A percentile compares a stretch with the other conserved stretches of the same genome.
Conservation (phyloP, 306 rosid genomes). For the Crataegus laevigata region DNA sequence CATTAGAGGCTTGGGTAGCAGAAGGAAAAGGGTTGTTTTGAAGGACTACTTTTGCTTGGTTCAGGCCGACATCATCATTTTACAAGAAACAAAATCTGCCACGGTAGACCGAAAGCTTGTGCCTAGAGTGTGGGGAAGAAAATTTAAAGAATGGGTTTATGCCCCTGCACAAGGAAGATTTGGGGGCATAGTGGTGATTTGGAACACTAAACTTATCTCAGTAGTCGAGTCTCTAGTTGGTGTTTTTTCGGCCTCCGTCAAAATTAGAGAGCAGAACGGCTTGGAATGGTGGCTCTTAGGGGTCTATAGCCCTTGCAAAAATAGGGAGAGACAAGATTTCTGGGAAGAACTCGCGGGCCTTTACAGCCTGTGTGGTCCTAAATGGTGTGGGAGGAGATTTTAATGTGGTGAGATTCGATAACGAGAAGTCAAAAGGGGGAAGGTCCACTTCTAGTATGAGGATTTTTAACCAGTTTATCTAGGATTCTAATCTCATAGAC, state of each 20-base stretch:
- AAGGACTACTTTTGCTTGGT: background rate
- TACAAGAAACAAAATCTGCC: background rate
- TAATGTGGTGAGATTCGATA: too few species aligned
- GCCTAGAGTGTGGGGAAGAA: background rate
- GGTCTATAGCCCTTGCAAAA: background rate
- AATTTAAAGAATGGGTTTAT: background rate
- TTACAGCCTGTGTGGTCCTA: background rate
- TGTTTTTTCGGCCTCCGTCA: too few species aligned
- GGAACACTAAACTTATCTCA: background rate
- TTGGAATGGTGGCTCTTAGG: background rate
- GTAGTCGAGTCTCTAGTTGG: background rate
- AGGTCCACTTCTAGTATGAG: background rate
- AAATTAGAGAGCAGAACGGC: background rate
- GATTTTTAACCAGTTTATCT: background rate
- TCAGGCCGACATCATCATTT: background rate
- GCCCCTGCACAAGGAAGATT: background rate
- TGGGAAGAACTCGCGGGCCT: background rate
- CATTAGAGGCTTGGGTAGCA: background rate
- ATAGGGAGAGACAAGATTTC: too few species aligned
- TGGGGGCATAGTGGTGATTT: background rate
- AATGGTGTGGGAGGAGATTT: background rate
- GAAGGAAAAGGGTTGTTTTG: background rate
- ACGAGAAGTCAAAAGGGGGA: background rate
- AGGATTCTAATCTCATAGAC: rapidly evolving
- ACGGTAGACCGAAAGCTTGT: background rate